phyloP scores from a whole-genome alignment of 192 early-diverging fungal species.

The Mortierella antarctica region DNA sequence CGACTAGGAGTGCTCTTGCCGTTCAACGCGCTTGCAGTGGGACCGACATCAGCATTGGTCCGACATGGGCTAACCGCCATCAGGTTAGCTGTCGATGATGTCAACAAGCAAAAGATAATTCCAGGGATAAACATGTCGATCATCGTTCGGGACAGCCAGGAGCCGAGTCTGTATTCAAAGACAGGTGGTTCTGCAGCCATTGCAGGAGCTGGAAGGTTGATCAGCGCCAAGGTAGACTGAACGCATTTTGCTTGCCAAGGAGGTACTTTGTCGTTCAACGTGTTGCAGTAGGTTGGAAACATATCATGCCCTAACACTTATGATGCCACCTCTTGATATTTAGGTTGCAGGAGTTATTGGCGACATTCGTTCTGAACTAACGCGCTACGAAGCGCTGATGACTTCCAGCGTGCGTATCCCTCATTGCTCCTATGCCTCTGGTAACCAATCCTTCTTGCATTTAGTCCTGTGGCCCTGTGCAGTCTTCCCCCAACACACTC shows the following conservation, averaged over 20 bases:
- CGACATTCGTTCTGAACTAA: conserved; percentile 56
- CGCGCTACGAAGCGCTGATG: conserved; percentile 58
- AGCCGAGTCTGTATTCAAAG: conserved; percentile 1
- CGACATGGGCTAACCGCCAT: conserved; percentile 40
- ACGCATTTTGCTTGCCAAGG: too few relatives aligned
- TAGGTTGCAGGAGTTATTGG: conserved; percentile 61
- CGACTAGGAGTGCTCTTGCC: conserved; percentile 19
- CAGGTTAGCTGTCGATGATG: conserved; percentile 58
- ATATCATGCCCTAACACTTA: too few relatives aligned
- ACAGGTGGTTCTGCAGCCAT: conserved; percentile 16
- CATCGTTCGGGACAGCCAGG: conserved; percentile 22
- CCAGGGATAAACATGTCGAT: conserved; percentile 43
- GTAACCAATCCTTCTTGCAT: conserved; percentile 4
- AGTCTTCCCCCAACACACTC: neutral
- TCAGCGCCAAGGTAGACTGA: conserved; percentile 11
- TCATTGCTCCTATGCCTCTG: conserved; percentile 60
- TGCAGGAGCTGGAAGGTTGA: neutral
- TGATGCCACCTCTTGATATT: too few relatives aligned
- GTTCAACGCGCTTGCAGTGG: neutral
- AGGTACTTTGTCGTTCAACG: too few relatives aligned
- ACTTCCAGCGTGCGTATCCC: conserved; percentile 55
- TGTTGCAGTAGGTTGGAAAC: too few relatives aligned
- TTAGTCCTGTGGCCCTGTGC: neutral
- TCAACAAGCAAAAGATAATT: conserved; percentile 48
- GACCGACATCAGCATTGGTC: neutral